Percentiles rank a stretch among this genome's conserved stretches.
Conservation (phyloP, 371 early-diverging fungal genomes). For the Mucor irregularis region DNA sequence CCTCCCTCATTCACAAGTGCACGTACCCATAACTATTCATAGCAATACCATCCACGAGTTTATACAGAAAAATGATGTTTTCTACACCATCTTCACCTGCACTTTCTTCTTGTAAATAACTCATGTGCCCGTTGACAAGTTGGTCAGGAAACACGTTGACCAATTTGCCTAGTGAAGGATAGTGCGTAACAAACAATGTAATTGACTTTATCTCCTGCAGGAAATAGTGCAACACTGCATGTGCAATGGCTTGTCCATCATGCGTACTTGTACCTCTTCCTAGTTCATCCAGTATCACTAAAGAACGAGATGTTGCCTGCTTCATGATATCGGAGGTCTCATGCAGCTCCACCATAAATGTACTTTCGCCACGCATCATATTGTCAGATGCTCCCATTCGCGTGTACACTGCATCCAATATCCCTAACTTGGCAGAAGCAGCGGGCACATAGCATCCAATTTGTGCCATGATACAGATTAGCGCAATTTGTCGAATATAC, state of each 20-base stretch:
- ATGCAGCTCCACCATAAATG: slow-evolving; percentile 88
- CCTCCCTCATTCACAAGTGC: background rate
- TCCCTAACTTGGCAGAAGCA: slow-evolving; percentile 47
- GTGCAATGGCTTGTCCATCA: slow-evolving; percentile 94
- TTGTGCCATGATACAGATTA: slow-evolving; percentile 82
- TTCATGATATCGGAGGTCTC: slow-evolving; percentile 80
- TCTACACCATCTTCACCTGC: slow-evolving; percentile 27
- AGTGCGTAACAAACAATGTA: slow-evolving; percentile 77
- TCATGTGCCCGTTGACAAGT: slow-evolving; percentile 70
- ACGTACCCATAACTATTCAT: slow-evolving; percentile 72
- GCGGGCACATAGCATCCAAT: slow-evolving; percentile 80
- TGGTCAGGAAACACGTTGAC: slow-evolving; percentile 43
- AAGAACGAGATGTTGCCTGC: slow-evolving; percentile 64
- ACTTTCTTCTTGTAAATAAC: slow-evolving; percentile 55
- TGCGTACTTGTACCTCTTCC: slow-evolving; percentile 96
- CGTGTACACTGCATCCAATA: slow-evolving; percentile 73
- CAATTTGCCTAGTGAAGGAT: slow-evolving; percentile 58
- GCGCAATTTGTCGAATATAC: slow-evolving; percentile 75
- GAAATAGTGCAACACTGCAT: slow-evolving; percentile 81
- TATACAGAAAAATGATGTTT: slow-evolving; percentile 84
- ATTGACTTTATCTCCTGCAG: slow-evolving; percentile 57
- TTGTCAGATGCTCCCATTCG: slow-evolving; percentile 73
- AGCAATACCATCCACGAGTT: slow-evolving; percentile 78
- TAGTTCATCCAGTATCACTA: slow-evolving; percentile 96
- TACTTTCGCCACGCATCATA: slow-evolving; percentile 74